Percentiles rank a stretch among this genome's conserved stretches.
Evolutionary conservation across 352 stramenopile genomes (phyloP).

Genomic region (Thraustochytrium striatum): DNA sequence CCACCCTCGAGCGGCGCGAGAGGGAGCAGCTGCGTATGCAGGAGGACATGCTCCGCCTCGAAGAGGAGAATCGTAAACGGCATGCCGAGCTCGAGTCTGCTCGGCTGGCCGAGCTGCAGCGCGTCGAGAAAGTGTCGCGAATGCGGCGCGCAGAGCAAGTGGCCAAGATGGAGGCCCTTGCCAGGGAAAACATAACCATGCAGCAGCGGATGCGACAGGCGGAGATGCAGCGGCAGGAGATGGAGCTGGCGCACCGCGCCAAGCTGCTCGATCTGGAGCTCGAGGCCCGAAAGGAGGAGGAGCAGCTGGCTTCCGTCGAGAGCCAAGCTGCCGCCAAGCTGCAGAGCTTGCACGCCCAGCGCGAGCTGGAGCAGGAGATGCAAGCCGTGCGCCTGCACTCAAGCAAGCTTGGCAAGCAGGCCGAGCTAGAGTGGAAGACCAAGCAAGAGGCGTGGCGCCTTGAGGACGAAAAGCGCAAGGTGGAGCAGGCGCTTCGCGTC

Average conservation of each 20-base stretch:
- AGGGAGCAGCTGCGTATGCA: not conserved
- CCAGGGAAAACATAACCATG: conserved; percentile 27
- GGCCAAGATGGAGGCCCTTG: conserved; percentile 27
- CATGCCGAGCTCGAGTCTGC: not conserved
- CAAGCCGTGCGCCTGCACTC: conserved; percentile 14
- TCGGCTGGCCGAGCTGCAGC: not conserved
- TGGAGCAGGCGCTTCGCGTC: not conserved
- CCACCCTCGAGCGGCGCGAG: conserved; percentile 3
- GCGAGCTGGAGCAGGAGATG: conserved; percentile 39
- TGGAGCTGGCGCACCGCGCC: conserved; percentile 7
- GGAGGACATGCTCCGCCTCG: conserved; percentile 14
- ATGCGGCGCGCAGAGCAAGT: conserved; percentile 22
- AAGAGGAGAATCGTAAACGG: not conserved
- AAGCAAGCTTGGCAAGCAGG: conserved; percentile 10
- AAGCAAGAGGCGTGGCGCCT: conserved; percentile 22
- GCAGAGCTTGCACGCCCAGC: conserved; percentile 26
- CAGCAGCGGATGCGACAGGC: conserved; percentile 27
- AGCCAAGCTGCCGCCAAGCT: conserved; percentile 1
- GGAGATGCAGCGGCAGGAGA: not conserved
- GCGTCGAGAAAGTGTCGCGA: not conserved
- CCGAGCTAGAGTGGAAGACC: conserved; percentile 26
- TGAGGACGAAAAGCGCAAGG: conserved; percentile 10
- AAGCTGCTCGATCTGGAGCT: conserved; percentile 17
- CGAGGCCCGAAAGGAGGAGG: not conserved
- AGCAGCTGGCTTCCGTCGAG: not conserved